phyloP scores from a whole-genome alignment of 23 red algal genomes.

The Chondrus crispus region DNA sequence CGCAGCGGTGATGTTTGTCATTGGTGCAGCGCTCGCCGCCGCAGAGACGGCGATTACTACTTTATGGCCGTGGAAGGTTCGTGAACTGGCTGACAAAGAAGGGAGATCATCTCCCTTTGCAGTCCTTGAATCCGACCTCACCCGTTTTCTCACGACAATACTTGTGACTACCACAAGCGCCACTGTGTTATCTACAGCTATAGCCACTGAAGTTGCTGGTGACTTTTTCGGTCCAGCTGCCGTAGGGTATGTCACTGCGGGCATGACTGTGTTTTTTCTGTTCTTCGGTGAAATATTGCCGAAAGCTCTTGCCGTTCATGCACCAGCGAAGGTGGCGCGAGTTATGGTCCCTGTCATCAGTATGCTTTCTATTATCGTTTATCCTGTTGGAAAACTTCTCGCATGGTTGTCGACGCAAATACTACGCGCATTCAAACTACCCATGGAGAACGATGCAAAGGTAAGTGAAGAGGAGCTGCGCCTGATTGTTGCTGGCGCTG shows the following conservation, averaged over 20 bases:
- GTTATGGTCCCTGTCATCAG: constrained; percentile 85
- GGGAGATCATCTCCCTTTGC: constrained; percentile 80
- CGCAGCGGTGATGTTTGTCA: constrained; percentile 57
- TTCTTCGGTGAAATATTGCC: constrained; percentile 99
- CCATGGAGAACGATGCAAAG: constrained; percentile 56
- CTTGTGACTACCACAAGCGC: constrained; percentile 82
- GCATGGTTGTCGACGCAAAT: constrained; percentile 67
- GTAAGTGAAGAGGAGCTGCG: constrained; percentile 96
- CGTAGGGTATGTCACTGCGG: constrained; percentile 83
- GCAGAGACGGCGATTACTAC: constrained; percentile 98
- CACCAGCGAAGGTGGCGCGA: constrained; percentile 75
- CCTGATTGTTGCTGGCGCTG: constrained; percentile 93
- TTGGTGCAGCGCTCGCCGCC: constrained; percentile 78
- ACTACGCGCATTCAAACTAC: constrained; percentile 66
- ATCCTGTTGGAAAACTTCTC: constrained; percentile 91
- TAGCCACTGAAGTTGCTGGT: constrained; percentile 89
- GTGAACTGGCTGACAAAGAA: constrained; percentile 85
- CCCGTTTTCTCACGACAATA: constrained; percentile 95
- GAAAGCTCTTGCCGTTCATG: constrained; percentile 91
- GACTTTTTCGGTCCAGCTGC: constrained; percentile 77
- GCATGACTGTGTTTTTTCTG: constrained; percentile 90
- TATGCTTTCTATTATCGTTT: constrained; percentile 88
- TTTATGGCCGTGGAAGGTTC: constrained; percentile 97
- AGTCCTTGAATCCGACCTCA: constrained; percentile 83
- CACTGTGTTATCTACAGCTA: constrained; percentile 87